Conservation (phyloP, 2,329 filamentous ascomycete genomes). For the Tolypocladium nubicola region DNA sequence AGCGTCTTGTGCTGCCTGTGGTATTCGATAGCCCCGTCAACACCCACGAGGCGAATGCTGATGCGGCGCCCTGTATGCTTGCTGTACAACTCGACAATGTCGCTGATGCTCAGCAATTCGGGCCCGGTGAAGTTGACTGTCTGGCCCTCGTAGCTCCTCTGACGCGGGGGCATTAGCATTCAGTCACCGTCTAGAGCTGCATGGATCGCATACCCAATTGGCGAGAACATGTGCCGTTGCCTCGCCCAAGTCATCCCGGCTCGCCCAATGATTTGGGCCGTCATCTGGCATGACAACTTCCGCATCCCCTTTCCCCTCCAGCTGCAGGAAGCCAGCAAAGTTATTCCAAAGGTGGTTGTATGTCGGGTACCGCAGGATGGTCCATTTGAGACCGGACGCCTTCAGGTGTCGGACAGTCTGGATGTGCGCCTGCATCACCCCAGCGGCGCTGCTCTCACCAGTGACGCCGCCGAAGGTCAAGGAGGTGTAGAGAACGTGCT, state of each 20-base stretch:
- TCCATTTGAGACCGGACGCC: not conserved
- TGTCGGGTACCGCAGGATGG: not conserved
- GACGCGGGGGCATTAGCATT: not conserved
- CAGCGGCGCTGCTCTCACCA: not conserved
- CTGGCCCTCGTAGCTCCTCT: not conserved
- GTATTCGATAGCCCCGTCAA: not conserved
- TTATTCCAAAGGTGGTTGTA: not conserved
- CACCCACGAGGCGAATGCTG: not conserved
- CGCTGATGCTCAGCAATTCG: not conserved
- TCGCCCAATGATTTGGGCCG: not conserved
- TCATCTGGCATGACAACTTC: not conserved
- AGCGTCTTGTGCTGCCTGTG: not conserved
- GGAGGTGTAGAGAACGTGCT: not conserved
- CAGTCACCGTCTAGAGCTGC: too few species aligned
- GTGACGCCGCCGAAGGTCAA: not conserved
- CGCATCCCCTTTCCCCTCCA: not conserved
- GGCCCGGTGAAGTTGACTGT: not conserved
- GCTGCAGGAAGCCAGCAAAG: not conserved
- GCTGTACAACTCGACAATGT: not conserved
- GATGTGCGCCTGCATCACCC: not conserved
- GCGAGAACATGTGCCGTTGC: not conserved
- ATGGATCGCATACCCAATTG: not conserved
- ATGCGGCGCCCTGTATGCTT: not conserved
- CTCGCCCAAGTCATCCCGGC: not conserved
- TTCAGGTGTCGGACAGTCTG: not conserved